A percentile compares a stretch with the other conserved stretches of the same genome.
Evolutionary conservation across 768 basidiomycete species (phyloP).

Genomic region (Naganishia antarctica): DNA sequence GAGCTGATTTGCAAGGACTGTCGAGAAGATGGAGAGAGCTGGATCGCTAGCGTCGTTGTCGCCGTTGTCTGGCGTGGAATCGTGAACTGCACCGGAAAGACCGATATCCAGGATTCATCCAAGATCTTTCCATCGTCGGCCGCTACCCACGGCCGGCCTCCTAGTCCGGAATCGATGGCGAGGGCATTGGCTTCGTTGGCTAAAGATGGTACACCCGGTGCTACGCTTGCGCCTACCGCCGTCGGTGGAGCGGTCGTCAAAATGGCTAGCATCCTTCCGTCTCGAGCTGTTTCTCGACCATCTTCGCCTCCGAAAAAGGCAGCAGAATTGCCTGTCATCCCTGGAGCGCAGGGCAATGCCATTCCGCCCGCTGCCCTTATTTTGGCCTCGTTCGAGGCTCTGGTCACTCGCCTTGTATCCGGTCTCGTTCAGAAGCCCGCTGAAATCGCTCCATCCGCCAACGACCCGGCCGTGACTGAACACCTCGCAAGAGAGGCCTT

Average conservation of each 20-base stretch:
- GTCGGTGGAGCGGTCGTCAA: slow-evolving; percentile 40
- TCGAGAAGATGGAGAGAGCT: slow-evolving; percentile 47
- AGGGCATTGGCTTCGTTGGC: slow-evolving; percentile 39
- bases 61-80: slow-evolving; percentile 48
- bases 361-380: slow-evolving; percentile 37
- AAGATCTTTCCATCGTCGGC: slow-evolving; percentile 10
- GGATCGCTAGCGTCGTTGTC: slow-evolving; percentile 48
- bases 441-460: slow-evolving; percentile 11
- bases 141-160: slow-evolving; percentile 33
- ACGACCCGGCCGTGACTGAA: slow-evolving; percentile 40
- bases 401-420: slow-evolving; percentile 40
- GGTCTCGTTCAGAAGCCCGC: slow-evolving; percentile 42
- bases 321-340: not conserved
- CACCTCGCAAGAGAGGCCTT: slow-evolving; percentile 47
- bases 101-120: slow-evolving; percentile 25
- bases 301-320: slow-evolving; percentile 41
- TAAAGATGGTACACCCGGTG: slow-evolving; percentile 30
- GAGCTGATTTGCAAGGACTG: slow-evolving; percentile 45
- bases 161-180: slow-evolving; percentile 40
- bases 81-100: slow-evolving; percentile 34
- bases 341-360: slow-evolving; percentile 11
- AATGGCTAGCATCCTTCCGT: slow-evolving; percentile 44
- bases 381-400: slow-evolving; percentile 44
- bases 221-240: slow-evolving; percentile 26
- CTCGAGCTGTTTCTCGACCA: slow-evolving; percentile 44